These are phyloP conservation scores for Salvia miltiorrhiza DNA, from an alignment of 257 asterid species.

Conservation along the genomic window DNA sequence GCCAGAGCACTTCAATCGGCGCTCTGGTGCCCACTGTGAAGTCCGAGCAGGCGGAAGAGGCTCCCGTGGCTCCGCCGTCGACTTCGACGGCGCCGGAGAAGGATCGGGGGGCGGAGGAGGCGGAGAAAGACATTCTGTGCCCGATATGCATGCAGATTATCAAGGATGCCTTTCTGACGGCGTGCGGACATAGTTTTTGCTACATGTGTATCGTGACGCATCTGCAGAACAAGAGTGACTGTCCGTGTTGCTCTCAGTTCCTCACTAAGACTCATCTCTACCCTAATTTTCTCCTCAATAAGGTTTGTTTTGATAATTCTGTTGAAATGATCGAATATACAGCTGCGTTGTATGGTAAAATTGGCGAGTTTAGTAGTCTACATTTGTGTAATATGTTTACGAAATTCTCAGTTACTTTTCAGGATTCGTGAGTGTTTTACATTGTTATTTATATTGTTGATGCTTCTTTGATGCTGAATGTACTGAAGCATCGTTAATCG, in stretches of 20 bases:
- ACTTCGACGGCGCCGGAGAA: background rate
- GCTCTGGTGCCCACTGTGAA: slow-evolving; percentile 53
- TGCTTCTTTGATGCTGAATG: background rate
- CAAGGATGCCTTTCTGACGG: slow-evolving; percentile 77
- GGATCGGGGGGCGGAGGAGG: slow-evolving; percentile 19
- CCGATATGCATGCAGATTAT: slow-evolving; percentile 92
- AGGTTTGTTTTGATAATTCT: slow-evolving; percentile 35
- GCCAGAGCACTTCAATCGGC: slow-evolving; percentile 27
- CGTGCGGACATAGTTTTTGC: slow-evolving; percentile 93
- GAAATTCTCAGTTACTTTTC: background rate
- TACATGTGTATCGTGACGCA: slow-evolving; percentile 83
- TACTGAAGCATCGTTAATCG: background rate
- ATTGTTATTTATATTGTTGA: background rate
- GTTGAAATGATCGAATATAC: background rate
- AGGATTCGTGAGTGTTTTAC: background rate
- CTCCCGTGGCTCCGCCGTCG: slow-evolving; percentile 2
- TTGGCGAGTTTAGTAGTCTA: background rate
- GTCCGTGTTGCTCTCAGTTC: slow-evolving; percentile 80
- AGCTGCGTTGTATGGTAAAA: background rate
- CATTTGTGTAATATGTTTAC: background rate
- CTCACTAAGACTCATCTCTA: slow-evolving; percentile 58
- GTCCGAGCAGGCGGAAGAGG: slow-evolving; percentile 32
- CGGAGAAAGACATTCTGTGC: slow-evolving; percentile 70
- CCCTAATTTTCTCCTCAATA: slow-evolving; percentile 90
- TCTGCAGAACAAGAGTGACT: slow-evolving; percentile 75